A percentile compares a stretch with the other conserved stretches of the same genome.
These are phyloP conservation scores for Collybiopsis luxurians DNA, from an alignment of 768 basidiomycete genomes.

Conservation along the genomic window DNA sequence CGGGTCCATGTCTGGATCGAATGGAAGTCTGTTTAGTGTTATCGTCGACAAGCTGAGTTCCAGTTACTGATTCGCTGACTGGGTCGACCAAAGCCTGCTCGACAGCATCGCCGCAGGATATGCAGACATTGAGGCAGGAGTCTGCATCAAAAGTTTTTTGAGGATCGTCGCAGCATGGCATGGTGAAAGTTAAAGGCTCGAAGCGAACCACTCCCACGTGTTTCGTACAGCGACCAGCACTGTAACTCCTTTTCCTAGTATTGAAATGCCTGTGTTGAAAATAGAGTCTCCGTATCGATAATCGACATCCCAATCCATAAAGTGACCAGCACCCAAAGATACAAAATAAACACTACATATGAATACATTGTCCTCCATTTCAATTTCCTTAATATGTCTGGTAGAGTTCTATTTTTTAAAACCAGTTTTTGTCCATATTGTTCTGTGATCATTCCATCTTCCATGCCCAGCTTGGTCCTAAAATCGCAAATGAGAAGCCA, in stretches of 20 bases:
- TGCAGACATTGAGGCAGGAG: neutral
- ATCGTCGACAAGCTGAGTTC: neutral
- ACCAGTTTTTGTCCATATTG: neutral
- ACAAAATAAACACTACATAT: no score
- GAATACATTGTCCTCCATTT: no score
- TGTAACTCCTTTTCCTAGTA: no score
- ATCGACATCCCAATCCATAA: no score
- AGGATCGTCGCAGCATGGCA: neutral
- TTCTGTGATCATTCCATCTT: neutral
- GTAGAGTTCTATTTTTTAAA: no score
- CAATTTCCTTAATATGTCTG: no score
- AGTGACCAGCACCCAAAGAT: no score
- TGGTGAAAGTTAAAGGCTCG: neutral
- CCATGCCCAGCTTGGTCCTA: constrained; percentile 8
- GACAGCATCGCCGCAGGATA: neutral
- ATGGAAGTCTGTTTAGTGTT: neutral
- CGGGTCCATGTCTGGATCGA: neutral
- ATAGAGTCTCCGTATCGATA: no score
- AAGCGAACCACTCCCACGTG: no score
- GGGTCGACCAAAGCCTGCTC: neutral
- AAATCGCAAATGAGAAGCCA: neutral
- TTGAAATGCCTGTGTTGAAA: no score
- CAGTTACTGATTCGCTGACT: neutral
- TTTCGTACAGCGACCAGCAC: no score
- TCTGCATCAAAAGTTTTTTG: neutral